These are phyloP conservation scores for Cystoderma amianthinum DNA, from an alignment of 768 basidiomycete species.

Conservation along the genomic window DNA sequence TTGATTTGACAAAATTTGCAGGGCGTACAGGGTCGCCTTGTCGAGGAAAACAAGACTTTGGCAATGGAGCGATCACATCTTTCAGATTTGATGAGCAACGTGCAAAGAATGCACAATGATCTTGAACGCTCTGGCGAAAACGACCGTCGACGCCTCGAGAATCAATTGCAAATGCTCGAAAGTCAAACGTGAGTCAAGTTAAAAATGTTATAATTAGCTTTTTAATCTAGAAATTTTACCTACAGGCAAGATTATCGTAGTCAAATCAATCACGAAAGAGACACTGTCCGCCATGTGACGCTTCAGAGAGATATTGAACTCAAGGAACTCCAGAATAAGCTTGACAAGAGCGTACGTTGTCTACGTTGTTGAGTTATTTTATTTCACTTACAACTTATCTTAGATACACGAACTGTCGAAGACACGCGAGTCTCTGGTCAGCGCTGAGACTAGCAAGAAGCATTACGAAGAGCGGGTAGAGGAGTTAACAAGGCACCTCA, in stretches of 20 bases:
- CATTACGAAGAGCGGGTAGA: conserved; percentile 71
- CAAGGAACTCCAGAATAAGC: conserved; percentile 63
- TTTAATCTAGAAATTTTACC: no score
- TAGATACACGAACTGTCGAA: conserved; percentile 61
- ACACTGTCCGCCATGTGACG: conserved; percentile 62
- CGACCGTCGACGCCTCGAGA: conserved; percentile 76
- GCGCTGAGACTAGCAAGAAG: conserved; percentile 71
- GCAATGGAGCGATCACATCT: conserved; percentile 79
- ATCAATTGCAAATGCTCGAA: conserved; percentile 71
- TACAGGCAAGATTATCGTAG: conserved; percentile 65
- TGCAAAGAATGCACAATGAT: conserved; percentile 88
- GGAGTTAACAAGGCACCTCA: conserved; percentile 53
- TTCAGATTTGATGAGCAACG: conserved; percentile 81
- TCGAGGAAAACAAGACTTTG: conserved; percentile 79
- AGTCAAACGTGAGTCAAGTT: conserved; percentile 66
- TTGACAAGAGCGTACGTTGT: conserved; percentile 62
- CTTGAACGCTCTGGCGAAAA: conserved; percentile 79
- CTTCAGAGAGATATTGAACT: conserved; percentile 77
- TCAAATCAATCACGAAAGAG: conserved; percentile 70
- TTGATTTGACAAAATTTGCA: conserved; percentile 20
- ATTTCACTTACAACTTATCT: not conserved
- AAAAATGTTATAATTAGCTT: no score
- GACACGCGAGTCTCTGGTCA: conserved; percentile 62
- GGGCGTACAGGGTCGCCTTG: conserved; percentile 75
- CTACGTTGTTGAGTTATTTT: no score